Evolutionary conservation across 139 green algal species (phyloP), one percentile per base, ranked within the genome.

Genomic region (Dunaliella primolecta): DNA sequence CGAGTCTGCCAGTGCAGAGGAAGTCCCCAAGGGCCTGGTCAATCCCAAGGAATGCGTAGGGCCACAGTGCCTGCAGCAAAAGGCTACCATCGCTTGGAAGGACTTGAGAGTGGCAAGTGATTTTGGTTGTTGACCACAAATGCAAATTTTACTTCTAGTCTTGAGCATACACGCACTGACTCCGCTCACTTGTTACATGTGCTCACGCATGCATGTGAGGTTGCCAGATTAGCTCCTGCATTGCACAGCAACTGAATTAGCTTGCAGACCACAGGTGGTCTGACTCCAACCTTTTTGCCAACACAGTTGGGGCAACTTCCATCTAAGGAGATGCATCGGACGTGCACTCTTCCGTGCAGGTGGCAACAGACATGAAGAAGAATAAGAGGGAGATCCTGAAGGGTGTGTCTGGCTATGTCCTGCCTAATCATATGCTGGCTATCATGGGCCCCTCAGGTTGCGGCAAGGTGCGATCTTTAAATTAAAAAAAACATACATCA

Each of bases 371-470:
- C 24, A 46, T 88, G 24, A 85, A 85, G 35, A 81, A 81, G 0
- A 57, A 79, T 23, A 56, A 20, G 2, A 82, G 82, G 2, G 71
- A 81, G 0, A 84, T 89, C 27, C 72, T 89, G 1, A 80, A 87
- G 7, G 55, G 75, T 24, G 83, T 89, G 31, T 37, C 27, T 0
- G 86, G 86, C 3, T 89, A 84, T 30, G 55, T 85, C 70, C 31
- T 29, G 23, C 86, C 88, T 30, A 83, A 78, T 20, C 35, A 88
- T 36, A 85, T 91, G 78, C 84, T 91, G 56, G 88, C 88, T 25
- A 87, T 91, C 81, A 90, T 91, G 86, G 83, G 38, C 30, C 74
- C 74, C 11, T 75, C 32, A 34, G 75, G 38, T 27, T 27, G 3
- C 75, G 27, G 30, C 75, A 27, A 89, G 80, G 80, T 71, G 77